phyloP scores from a whole-genome alignment of 352 stramenopile genomes.

The Globisporangium sylvaticum region DNA sequence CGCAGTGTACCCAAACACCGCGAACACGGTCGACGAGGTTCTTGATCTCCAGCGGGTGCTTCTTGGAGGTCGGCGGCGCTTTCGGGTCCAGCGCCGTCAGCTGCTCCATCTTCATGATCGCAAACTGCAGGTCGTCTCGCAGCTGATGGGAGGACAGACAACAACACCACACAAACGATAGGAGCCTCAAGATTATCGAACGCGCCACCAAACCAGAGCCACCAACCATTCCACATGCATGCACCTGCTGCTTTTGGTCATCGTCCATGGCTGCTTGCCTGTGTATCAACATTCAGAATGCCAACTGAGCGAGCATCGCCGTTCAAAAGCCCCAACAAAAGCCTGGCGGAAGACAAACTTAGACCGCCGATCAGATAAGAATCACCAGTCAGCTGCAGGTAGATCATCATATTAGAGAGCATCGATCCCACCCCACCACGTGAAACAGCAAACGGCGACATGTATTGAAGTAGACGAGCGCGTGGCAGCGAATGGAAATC shows the following conservation, averaged over 20 bases:
- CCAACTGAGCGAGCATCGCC: not conserved
- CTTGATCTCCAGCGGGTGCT: slow-evolving; percentile 64
- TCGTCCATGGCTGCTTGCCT: slow-evolving; percentile 41
- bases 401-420: too few species aligned
- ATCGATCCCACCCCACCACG: not conserved
- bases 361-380: not conserved
- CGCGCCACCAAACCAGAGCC: not conserved
- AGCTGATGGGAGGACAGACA: slow-evolving; percentile 26
- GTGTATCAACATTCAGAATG: not conserved
- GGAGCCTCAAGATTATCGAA: not conserved
- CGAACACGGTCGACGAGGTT: slow-evolving; percentile 60
- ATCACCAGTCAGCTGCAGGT: not conserved
- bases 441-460: not conserved
- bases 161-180: slow-evolving; percentile 5
- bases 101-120: slow-evolving; percentile 61
- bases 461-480: not conserved
- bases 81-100: slow-evolving; percentile 43
- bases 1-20: slow-evolving; percentile 54
- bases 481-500: too few species aligned
- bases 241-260: slow-evolving; percentile 55
- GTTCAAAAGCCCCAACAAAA: not conserved
- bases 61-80: slow-evolving; percentile 29
- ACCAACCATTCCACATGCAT: not conserved
- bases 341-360: too few species aligned
- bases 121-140: slow-evolving; percentile 68